A percentile compares a stretch with the other conserved stretches of the same genome.
These are phyloP conservation scores for Paradendryphiella salina DNA, from an alignment of 2,329 filamentous ascomycete species.

Conservation along the genomic window DNA sequence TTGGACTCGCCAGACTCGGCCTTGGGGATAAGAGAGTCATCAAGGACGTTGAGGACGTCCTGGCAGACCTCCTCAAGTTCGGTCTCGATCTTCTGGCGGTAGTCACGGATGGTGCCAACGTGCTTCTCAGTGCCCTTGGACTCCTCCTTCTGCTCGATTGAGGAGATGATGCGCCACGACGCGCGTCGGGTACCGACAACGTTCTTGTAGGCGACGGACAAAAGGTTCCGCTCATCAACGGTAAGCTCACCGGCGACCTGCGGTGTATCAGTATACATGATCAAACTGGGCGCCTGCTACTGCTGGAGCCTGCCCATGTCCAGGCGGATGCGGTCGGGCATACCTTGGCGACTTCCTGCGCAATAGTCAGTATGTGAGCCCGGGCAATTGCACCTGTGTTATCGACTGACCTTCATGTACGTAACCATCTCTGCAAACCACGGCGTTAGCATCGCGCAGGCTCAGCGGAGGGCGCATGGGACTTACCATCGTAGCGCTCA, in stretches of 20 bases:
- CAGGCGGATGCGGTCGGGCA: slow-evolving; percentile 29
- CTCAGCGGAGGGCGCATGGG: slow-evolving; percentile 21
- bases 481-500: slow-evolving; percentile 95
- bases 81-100: slow-evolving; percentile 96
- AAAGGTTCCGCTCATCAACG: slow-evolving; percentile 80
- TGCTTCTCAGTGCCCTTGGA: slow-evolving; percentile 97
- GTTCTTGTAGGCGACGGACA: slow-evolving; percentile 99
- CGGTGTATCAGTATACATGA: slow-evolving; percentile 23
- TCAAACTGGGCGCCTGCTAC: slow-evolving; percentile 13
- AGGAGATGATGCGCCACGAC: slow-evolving; percentile 99
- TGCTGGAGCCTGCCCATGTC: slow-evolving; percentile 26
- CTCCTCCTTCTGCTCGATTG: slow-evolving; percentile 99
- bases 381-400: neutral
- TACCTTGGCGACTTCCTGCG: slow-evolving; percentile 91
- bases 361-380: slow-evolving; percentile 42
- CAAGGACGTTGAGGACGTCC: slow-evolving; percentile 93
- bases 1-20: slow-evolving; percentile 97
- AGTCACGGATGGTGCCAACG: slow-evolving; percentile 89
- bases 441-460: slow-evolving; percentile 40
- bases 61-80: slow-evolving; percentile 98
- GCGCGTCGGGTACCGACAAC: slow-evolving; percentile 97
- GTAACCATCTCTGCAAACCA: slow-evolving; percentile 80
- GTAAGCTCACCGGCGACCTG: slow-evolving; percentile 69
- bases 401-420: slow-evolving; percentile 83
- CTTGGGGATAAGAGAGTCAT: slow-evolving; percentile 91